Evolutionary conservation across 306 rosid genomes (phyloP), one percentile per base, ranked within the genome.

Genomic region (Prosopis cineraria): DNA sequence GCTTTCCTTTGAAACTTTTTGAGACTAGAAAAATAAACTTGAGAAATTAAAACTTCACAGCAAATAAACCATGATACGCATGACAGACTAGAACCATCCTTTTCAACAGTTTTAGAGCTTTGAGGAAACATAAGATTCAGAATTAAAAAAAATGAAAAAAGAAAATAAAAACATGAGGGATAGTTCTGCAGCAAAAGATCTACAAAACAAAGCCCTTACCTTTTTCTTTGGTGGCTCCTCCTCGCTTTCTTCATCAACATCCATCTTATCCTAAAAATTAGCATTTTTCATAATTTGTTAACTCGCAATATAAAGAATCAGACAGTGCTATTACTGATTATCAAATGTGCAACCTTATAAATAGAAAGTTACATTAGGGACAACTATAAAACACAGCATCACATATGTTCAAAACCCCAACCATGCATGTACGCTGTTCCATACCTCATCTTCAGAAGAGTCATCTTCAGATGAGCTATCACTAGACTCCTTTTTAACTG

Each of bases 191-290:
- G 50, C 63, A 56, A 24, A 1, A 17, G 58, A n/a, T 66, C n/a
- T 5, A 44, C 77, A n/a, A 58, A 87, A 89, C 70, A 43, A 27
- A 48, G 60, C 75, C 33, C 87, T 78, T 11, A 45, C 83, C 77
- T 87, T 89, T 44, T 82, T 87, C 74, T 43, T 30, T 66, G 70
- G 79, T 4, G 87, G 89, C 76, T 89, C 90, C 6, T 83, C 86
- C 11, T 83, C 84, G 68, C 76, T 72, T 63, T 87, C 88, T 17
- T 86, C 90, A 78, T 89, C 93, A 25, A 87, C 29, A 20, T 87
- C 86, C 89, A 86, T 86, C 27, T 88, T 82, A 8, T 71, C 83
- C 88, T 86, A 84, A 10, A 10, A 6, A 14, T 66, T 27, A 50
- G 48, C 2, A 67, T 41, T 58, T 17, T 3, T 31, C 47, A 75